Evolutionary conservation across 1,284 basidiomycete genomes (phyloP), one percentile per base, ranked within the genome.

Genomic region (Ustilago lituana): DNA sequence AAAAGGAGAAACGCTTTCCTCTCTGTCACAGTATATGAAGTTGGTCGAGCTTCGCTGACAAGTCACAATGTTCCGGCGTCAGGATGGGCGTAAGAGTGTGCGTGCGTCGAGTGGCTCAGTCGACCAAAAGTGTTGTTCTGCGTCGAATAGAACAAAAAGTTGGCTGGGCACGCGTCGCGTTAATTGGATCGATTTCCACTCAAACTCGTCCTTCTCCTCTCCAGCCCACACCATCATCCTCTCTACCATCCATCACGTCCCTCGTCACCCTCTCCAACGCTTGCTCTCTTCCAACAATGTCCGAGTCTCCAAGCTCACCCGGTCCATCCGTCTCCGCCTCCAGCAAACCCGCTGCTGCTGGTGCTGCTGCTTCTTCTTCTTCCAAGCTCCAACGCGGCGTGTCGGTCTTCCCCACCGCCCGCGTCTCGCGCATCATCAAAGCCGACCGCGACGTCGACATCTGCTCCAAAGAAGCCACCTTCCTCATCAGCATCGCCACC

Each of bases 361-460:
- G n/a, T n/a, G n/a, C n/a, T n/a, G n/a, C n/a, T n/a, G n/a, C n/a
- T n/a, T n/a, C n/a, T n/a, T n/a, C n/a, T n/a, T n/a, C n/a, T n/a
- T n/a, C n/a, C n/a, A 57, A 51, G n/a, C 20, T 41, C 24, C 47
- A 58, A 27, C 55, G 65, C 14, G 76, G 76, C 17, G 57, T 50
- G 1, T 69, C 74, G 0, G 55, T 73, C 27, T 68, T 78, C 19
- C 76, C 76, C 6, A 51, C 55, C 5, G 76, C 76, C 4, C 62
- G 76, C 24, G 67, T 78, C 1, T 31, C 60, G 15, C 65, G 73
- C 33, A 78, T 78, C 53, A 76, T 78, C 68, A 78, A 78, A 49
- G 76, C 76, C 12, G 76, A 78, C 31, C 67, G 55, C 20, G 72
- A 76, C 24, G 69, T 78, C 17, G 76, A 78, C 35, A 77, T 77